These are phyloP conservation scores for Suillus plorans DNA, from an alignment of 768 basidiomycete genomes.

Conservation along the genomic window DNA sequence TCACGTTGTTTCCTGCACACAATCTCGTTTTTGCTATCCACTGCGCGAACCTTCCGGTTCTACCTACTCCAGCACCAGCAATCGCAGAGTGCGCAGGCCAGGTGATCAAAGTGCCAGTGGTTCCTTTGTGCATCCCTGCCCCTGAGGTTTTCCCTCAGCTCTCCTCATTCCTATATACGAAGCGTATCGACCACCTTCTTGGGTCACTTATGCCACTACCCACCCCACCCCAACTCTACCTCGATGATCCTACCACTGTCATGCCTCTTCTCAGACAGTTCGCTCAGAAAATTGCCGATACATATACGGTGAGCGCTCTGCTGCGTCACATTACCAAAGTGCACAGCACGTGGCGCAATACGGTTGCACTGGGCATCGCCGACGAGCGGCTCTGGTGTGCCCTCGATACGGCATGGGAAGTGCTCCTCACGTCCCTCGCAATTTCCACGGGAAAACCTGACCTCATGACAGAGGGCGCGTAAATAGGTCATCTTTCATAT, in stretches of 20 bases:
- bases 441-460: constrained; percentile 24
- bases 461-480: constrained; percentile 8
- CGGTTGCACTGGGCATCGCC: constrained; percentile 47
- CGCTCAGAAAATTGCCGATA: constrained; percentile 16
- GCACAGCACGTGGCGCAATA: constrained; percentile 54
- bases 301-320: constrained; percentile 25
- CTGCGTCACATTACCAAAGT: constrained; percentile 35
- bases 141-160: constrained; percentile 67
- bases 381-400: constrained; percentile 47
- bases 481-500: background rate
- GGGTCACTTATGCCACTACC: constrained; percentile 57
- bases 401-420: constrained; percentile 51
- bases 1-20: constrained; percentile 37
- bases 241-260: constrained; percentile 22
- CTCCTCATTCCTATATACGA: constrained; percentile 67
- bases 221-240: constrained; percentile 23
- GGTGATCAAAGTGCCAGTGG: constrained; percentile 50
- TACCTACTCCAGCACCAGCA: constrained; percentile 16
- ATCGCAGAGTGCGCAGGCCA: constrained; percentile 18
- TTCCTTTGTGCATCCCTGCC: constrained; percentile 70
- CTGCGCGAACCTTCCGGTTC: constrained; percentile 29
- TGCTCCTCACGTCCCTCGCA: constrained; percentile 42
- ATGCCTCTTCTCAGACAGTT: constrained; percentile 15
- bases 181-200: constrained; percentile 58
- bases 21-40: constrained; percentile 34